A percentile compares a stretch with the other conserved stretches of the same genome.
Evolutionary conservation across 768 basidiomycete species (phyloP).

Genomic region (Tylopilus sp.): DNA sequence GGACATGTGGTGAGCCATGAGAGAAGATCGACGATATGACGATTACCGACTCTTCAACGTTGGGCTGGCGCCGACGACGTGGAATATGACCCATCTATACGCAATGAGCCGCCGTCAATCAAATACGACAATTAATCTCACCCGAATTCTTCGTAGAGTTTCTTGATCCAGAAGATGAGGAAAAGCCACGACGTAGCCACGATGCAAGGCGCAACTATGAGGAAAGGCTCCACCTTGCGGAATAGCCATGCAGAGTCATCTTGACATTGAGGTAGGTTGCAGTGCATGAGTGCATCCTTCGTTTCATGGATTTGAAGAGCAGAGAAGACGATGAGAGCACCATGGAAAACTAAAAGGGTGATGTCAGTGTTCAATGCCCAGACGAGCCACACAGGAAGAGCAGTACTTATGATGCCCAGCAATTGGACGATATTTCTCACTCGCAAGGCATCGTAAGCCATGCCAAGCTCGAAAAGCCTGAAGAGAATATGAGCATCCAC

Average conservation of each 20-base stretch:
- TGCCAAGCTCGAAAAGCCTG: slow-evolving; percentile 75
- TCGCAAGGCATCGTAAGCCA: slow-evolving; percentile 81
- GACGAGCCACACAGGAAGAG: not conserved
- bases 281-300: slow-evolving; percentile 49
- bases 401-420: slow-evolving; percentile 64
- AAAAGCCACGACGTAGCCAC: slow-evolving; percentile 64
- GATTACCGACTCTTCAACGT: slow-evolving; percentile 68
- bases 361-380: slow-evolving; percentile 4
- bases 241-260: slow-evolving; percentile 55
- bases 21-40: not conserved
- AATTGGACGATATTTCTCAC: slow-evolving; percentile 78
- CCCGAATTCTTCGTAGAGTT: slow-evolving; percentile 83
- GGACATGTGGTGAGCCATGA: slow-evolving; percentile 4
- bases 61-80: slow-evolving; percentile 82
- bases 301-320: slow-evolving; percentile 79
- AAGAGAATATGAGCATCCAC: slow-evolving; percentile 1
- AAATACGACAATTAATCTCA: slow-evolving; percentile 32
- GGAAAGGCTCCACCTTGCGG: slow-evolving; percentile 56
- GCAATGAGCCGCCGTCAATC: slow-evolving; percentile 1
- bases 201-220: slow-evolving; percentile 69
- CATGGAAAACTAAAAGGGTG: slow-evolving; percentile 54
- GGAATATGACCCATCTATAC: slow-evolving; percentile 84
- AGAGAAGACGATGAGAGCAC: slow-evolving; percentile 68
- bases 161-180: slow-evolving; percentile 64
- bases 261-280: slow-evolving; percentile 37